phyloP scores from a whole-genome alignment of 2,329 filamentous ascomycete species.

The Didymella segeticola region DNA sequence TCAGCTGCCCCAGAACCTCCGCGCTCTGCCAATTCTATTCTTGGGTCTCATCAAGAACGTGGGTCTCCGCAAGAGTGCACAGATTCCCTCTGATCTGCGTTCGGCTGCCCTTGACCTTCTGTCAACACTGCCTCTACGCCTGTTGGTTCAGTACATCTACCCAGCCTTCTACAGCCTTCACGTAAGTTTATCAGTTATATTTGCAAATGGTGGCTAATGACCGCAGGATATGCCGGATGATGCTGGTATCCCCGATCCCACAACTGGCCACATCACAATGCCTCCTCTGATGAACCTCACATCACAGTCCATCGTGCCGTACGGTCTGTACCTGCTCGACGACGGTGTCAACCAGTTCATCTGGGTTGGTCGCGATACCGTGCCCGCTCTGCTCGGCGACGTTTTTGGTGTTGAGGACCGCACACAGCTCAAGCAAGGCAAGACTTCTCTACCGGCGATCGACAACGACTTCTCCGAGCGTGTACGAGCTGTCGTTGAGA shows the following conservation, averaged over 20 bases:
- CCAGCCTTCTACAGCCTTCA: conserved; percentile 49
- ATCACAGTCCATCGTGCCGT: conserved; percentile 84
- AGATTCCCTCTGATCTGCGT: conserved; percentile 70
- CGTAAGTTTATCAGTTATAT: conserved; percentile 16
- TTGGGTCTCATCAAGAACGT: conserved; percentile 96
- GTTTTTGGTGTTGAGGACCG: conserved; percentile 90
- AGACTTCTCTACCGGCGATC: conserved; percentile 82
- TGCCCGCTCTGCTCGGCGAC: conserved; percentile 85
- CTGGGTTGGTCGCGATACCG: conserved; percentile 92
- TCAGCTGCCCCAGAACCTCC: conserved; percentile 91
- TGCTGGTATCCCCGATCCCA: conserved; percentile 82
- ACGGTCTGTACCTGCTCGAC: conserved; percentile 94
- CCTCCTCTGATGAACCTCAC: conserved; percentile 86
- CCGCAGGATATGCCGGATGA: conserved; percentile 96
- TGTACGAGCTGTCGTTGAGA: conserved; percentile 81
- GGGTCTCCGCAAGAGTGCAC: conserved; percentile 49
- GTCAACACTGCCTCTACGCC: conserved; percentile 89
- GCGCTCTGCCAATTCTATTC: conserved; percentile 88
- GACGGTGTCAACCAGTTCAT: conserved; percentile 98
- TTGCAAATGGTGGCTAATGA: conserved; percentile 55
- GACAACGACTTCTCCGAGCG: conserved; percentile 98
- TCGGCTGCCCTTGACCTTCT: conserved; percentile 91
- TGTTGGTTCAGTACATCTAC: conserved; percentile 89
- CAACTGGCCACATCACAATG: conserved; percentile 87
- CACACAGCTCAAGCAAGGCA: conserved; percentile 86